Evolutionary conservation across 2,329 filamentous ascomycete species (phyloP), one percentile per base, ranked within the genome.

Genomic region (Botrytis hyacinthi): DNA sequence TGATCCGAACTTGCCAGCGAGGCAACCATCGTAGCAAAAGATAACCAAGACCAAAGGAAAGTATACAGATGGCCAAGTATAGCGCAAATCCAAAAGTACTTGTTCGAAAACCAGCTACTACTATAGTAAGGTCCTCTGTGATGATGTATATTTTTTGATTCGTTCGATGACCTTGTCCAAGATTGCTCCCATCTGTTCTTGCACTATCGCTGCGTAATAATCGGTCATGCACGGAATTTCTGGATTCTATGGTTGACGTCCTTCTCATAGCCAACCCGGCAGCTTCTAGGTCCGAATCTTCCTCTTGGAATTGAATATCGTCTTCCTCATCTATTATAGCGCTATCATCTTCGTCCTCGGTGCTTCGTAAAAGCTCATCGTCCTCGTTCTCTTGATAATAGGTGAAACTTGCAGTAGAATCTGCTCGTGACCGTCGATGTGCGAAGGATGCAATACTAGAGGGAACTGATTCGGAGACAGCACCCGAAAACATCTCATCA

Each of bases 381-480:
- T 89, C 85, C 26, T 86, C 85, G 40, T 93, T 91, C 75, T 93
- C 89, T 74, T 93, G 91, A 80, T 96, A 97, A 83, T 94, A 98
- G 1, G 94, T 90, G 82, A 98, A 98, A 83, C 94, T 98, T 42
- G 95, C 86, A 9, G 88, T 94, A 22, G 95, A 98, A 80, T 95
- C 93, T 77, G 93, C 91, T 78, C 95, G 90, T 54, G 87, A 86
- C 74, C 94, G 89, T 74, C 94, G 93, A 82, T 97, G 95, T 66
- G 90, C 91, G 81, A 99, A 99, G 46, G 94, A 92, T n/a, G 94
- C 94, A 51, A 95, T 87, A 80, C 95, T 98, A 18, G 93, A 96
- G 1, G 96, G 96, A n/a, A 99, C 89, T 80, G 94, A 98, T 84
- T 99, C 96, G 72, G 94, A 95, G 80, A 98, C 91, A 10, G 95